phyloP scores from a whole-genome alignment of 2,329 filamentous ascomycete species.

The Pseudogymnoascus sp. region DNA sequence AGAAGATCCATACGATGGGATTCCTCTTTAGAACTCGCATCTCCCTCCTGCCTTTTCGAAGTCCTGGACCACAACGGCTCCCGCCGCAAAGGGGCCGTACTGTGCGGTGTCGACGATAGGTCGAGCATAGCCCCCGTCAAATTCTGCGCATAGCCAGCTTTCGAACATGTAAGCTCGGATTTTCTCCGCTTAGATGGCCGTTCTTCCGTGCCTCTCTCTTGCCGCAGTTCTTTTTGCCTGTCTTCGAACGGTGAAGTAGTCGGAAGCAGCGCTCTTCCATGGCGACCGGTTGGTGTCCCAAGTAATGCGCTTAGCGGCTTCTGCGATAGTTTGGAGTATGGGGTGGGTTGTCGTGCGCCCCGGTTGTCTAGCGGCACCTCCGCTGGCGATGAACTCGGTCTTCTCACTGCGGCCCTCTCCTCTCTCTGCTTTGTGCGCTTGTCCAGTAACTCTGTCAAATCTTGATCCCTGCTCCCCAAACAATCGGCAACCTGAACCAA shows the following conservation, averaged over 20 bases:
- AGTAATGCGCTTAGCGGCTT: constrained; percentile 56
- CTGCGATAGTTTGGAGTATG: constrained; percentile 40
- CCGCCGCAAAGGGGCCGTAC: neutral
- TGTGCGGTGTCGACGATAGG: constrained; percentile 27
- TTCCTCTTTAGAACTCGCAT: neutral
- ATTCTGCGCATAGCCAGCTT: constrained; percentile 39
- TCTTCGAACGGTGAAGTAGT: constrained; percentile 58
- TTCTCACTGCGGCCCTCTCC: constrained; percentile 32
- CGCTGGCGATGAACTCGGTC: constrained; percentile 24
- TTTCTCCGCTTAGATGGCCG: constrained; percentile 18
- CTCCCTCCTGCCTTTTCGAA: neutral
- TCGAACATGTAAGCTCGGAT: constrained; percentile 17
- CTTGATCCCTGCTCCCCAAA: constrained; percentile 65
- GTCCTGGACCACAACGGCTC: constrained; percentile 2
- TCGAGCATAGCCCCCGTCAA: constrained; percentile 41
- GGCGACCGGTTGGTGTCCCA: constrained; percentile 53
- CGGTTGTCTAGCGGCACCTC: constrained; percentile 19
- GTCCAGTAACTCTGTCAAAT: constrained; percentile 66
- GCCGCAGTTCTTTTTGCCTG: constrained; percentile 27
- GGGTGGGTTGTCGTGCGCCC: constrained; percentile 31
- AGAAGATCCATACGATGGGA: constrained; percentile 11
- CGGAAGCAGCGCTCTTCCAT: constrained; percentile 51
- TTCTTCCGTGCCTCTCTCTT: constrained; percentile 21
- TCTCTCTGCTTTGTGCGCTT: constrained; percentile 54
- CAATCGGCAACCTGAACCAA: constrained; percentile 75